Conservation (phyloP, 169 alveolate species). For the Babesia bovis region DNA sequence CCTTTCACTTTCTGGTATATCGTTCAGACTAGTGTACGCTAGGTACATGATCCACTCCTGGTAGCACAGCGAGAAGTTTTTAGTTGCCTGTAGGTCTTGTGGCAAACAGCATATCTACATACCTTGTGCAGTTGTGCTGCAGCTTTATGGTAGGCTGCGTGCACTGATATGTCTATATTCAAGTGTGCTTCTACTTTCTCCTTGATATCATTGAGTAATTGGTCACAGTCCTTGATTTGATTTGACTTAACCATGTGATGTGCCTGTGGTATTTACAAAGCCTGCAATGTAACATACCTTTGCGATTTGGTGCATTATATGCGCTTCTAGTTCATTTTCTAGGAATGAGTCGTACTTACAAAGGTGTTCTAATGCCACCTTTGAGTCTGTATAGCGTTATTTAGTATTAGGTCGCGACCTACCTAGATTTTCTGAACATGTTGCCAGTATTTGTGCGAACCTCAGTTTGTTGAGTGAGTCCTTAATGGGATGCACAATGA, state of each 20-base stretch:
- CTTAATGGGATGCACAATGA: slow-evolving; percentile 65
- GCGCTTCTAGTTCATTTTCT: slow-evolving; percentile 57
- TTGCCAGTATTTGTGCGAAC: slow-evolving; percentile 42
- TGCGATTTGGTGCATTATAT: slow-evolving; percentile 68
- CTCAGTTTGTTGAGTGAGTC: slow-evolving; percentile 51
- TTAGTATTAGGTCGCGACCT: background rate
- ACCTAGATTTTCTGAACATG: slow-evolving; percentile 64
- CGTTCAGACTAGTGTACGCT: slow-evolving; percentile 62
- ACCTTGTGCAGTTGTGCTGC: slow-evolving; percentile 66
- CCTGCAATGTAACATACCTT: slow-evolving; percentile 17
- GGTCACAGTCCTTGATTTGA: slow-evolving; percentile 49
- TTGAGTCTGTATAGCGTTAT: slow-evolving; percentile 31
- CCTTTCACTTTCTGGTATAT: slow-evolving; percentile 51
- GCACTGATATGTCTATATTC: slow-evolving; percentile 60
- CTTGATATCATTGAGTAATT: slow-evolving; percentile 38
- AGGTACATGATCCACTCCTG: slow-evolving; percentile 67
- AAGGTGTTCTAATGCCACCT: slow-evolving; percentile 65
- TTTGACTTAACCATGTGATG: slow-evolving; percentile 49
- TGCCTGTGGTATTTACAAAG: slow-evolving; percentile 15
- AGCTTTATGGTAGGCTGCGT: slow-evolving; percentile 59
- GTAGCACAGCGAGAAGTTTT: slow-evolving; percentile 61
- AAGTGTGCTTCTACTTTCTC: slow-evolving; percentile 35
- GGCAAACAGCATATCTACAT: background rate
- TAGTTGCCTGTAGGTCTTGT: slow-evolving; percentile 29
- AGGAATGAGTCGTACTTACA: slow-evolving; percentile 62